Percentiles rank a stretch among this genome's conserved stretches.
Evolutionary conservation across 768 basidiomycete genomes (phyloP).

Genomic region (Asterophora lycoperdoides): DNA sequence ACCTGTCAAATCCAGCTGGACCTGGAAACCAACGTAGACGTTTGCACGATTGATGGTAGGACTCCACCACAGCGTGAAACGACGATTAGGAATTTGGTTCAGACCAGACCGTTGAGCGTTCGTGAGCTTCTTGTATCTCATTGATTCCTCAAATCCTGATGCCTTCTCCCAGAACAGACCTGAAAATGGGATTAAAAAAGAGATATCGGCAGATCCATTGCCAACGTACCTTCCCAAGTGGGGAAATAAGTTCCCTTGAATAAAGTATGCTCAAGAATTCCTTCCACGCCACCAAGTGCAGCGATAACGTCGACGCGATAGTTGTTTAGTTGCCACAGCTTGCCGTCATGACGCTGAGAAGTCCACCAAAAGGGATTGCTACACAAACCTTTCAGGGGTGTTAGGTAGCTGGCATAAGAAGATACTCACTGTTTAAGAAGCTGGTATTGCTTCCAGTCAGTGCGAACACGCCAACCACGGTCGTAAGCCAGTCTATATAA

Average conservation of each 20-base stretch:
- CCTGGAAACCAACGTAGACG: slow-evolving; percentile 99
- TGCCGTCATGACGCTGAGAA: slow-evolving; percentile 92
- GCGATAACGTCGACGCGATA: slow-evolving; percentile 99
- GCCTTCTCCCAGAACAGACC: slow-evolving; percentile 99
- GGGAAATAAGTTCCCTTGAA: slow-evolving; percentile 99
- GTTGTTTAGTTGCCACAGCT: slow-evolving; percentile 96
- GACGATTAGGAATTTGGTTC: slow-evolving; percentile 97
- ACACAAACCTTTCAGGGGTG: slow-evolving; percentile 7
- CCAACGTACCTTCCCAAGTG: slow-evolving; percentile 79
- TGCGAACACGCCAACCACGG: slow-evolving; percentile 97
- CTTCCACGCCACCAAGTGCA: slow-evolving; percentile 94
- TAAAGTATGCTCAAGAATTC: slow-evolving; percentile 92
- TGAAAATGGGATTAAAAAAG: slow-evolving; percentile 15
- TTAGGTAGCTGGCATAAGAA: background rate
- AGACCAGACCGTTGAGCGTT: slow-evolving; percentile 98
- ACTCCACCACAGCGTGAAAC: slow-evolving; percentile 99
- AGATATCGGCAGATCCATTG: background rate
- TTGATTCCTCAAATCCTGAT: slow-evolving; percentile 93
- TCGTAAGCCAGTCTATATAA: slow-evolving; percentile 85
- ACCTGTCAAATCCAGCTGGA: slow-evolving; percentile 95
- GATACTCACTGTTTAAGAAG: slow-evolving; percentile 75
- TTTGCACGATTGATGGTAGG: slow-evolving; percentile 99
- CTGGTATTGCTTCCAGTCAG: slow-evolving; percentile 98
- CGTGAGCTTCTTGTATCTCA: slow-evolving; percentile 94
- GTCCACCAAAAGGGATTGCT: slow-evolving; percentile 99